Conservation (phyloP, 805 yeast species). For the Candida coquimbonensis region DNA sequence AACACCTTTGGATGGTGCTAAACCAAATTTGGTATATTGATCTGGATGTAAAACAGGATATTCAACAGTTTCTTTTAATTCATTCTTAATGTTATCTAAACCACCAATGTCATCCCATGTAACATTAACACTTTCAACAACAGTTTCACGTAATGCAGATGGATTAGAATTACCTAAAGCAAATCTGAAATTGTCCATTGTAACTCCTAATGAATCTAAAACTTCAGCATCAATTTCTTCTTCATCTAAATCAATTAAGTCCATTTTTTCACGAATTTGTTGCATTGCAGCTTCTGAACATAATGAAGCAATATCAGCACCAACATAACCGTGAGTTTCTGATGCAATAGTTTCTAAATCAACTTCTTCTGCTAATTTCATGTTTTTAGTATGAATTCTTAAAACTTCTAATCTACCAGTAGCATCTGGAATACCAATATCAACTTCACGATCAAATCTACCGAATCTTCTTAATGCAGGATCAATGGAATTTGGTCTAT, state of each 20-base stretch:
- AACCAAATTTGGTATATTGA: slow-evolving; percentile 95
- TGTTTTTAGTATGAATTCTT: slow-evolving; percentile 96
- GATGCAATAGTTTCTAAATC: slow-evolving; percentile 93
- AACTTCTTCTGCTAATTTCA: slow-evolving; percentile 93
- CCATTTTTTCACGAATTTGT: slow-evolving; percentile 99
- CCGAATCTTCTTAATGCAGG: slow-evolving; percentile 86
- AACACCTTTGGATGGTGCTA: slow-evolving; percentile 97
- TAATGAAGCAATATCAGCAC: slow-evolving; percentile 96
- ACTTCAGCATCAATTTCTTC: slow-evolving; percentile 97
- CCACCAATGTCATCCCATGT: slow-evolving; percentile 99
- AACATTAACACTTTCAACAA: slow-evolving; percentile 96
- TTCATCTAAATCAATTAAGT: slow-evolving; percentile 89
- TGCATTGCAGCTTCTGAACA: slow-evolving; percentile 99
- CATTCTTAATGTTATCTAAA: slow-evolving; percentile 89
- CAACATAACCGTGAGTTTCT: slow-evolving; percentile 99
- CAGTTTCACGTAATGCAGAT: slow-evolving; percentile 98
- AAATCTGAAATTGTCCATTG: slow-evolving; percentile 97
- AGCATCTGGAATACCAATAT: slow-evolving; percentile 95
- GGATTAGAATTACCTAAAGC: slow-evolving; percentile 98
- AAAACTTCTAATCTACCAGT: slow-evolving; percentile 95
- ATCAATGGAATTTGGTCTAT: slow-evolving; percentile 68
- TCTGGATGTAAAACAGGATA: slow-evolving; percentile 99
- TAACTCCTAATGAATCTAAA: slow-evolving; percentile 91
- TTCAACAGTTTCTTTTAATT: slow-evolving; percentile 97
- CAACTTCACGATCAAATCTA: slow-evolving; percentile 84